Evolutionary conservation across 2,329 filamentous ascomycete species (phyloP).

Genomic region (Apiospora pterosperma): DNA sequence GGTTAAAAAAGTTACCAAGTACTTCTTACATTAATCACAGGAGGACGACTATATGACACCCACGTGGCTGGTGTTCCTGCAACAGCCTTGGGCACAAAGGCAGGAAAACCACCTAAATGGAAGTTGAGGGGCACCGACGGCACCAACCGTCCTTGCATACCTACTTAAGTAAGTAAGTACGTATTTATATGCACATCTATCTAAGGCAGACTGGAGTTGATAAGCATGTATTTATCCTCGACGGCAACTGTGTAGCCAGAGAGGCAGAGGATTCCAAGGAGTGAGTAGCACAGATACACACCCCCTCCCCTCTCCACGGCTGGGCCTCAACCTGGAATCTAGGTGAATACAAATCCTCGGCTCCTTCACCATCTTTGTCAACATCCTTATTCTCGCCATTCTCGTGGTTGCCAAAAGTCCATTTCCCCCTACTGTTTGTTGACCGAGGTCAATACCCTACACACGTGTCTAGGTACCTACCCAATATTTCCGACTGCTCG

Average conservation of each 20-base stretch:
- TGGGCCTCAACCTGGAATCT: background rate
- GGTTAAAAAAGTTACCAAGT: background rate
- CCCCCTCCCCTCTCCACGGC: background rate
- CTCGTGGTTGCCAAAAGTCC: background rate
- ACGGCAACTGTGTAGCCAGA: background rate
- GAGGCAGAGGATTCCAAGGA: background rate
- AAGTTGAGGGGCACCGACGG: background rate
- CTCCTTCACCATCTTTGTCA: background rate
- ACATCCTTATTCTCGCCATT: background rate
- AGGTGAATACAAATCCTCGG: background rate
- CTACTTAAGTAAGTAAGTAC: background rate
- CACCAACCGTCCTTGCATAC: background rate
- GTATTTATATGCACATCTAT: background rate
- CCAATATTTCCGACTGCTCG: background rate
- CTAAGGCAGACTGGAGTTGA: background rate
- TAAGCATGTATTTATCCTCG: conserved; percentile 2
- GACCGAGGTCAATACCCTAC: background rate
- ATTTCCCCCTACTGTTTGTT: background rate
- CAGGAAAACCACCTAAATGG: background rate
- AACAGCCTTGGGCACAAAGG: background rate
- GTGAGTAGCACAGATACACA: background rate
- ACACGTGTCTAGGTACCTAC: background rate
- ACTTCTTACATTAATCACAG: no score
- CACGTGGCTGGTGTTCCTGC: conserved; percentile 1
- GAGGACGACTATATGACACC: conserved; percentile 1